Base-by-base conservation (phyloP, 192 early-diverging fungal genomes). In the Allomyces arbusculus region DNA sequence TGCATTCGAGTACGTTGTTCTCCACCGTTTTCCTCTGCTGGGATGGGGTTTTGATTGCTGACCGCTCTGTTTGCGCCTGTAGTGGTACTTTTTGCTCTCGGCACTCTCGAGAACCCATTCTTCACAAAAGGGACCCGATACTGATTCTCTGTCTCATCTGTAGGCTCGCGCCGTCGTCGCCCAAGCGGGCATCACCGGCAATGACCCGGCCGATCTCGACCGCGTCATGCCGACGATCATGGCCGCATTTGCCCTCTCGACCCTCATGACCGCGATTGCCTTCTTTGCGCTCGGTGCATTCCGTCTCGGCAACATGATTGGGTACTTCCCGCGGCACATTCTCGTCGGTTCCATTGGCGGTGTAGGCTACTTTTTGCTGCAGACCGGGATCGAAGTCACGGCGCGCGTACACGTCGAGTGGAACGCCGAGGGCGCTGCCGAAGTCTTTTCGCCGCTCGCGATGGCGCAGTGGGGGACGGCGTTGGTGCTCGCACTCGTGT, bases 321-420 rank as follows among this genome's bases (percentile, higher is more conserved):
- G 82, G 24, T 91, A 89, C 70, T 91, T 91, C 64, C 90, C 90
- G 23, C 74, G 94, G 12, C 95, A 96, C 68, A 94, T 96, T 68
- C 78, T 96, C 6, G 91, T 95, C 23, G 93, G 91, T 23, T 95
- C 91, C 72, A 95, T 96, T 69, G 94, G 86, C 74, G 62, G 50
- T 26, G 74, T 66, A 11, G 24, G 33, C 10, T 91, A 90, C 82
- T 99, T 99, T 72, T 70, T 99, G 67, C 65, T 99, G 10, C 78
- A 87, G 58, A 99, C 95, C 0, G 95, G 84, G 22, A 75, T 99
- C 23, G 95, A 99, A 74, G 87, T 97, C 6, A 86, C 90, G 0
- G 82, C 84, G 1, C 72, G 78, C 63, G 63, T 93, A 5, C 73
- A 80, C 40, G 76, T 91, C 23, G 77, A 72, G 4, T 83, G 87